phyloP scores from a whole-genome alignment of 257 asterid genomes.

The Gentiana dahurica region DNA sequence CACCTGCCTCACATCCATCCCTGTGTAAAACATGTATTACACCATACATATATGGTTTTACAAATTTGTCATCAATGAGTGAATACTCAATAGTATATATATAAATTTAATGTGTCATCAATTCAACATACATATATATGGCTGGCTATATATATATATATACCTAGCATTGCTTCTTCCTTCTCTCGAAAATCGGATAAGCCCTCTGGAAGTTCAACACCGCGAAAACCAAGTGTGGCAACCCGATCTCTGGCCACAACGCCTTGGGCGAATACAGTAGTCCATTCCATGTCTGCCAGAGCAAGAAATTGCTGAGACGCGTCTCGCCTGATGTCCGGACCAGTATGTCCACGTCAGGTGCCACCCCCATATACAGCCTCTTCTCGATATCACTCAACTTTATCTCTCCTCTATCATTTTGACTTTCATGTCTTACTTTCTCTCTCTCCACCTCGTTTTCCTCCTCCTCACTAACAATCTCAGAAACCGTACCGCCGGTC shows the following conservation, averaged over 20 bases:
- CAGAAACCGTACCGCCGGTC: not conserved
- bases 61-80: too few species aligned
- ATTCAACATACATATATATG: too few species aligned
- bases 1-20: too few species aligned
- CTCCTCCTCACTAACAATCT: not conserved
- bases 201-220: slow-evolving; percentile 49
- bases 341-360: slow-evolving; percentile 65
- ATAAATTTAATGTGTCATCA: too few species aligned
- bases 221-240: slow-evolving; percentile 59
- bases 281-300: slow-evolving; percentile 65
- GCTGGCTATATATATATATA: too few species aligned
- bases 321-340: slow-evolving; percentile 49
- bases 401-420: slow-evolving; percentile 7
- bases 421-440: not conserved
- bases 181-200: slow-evolving; percentile 37
- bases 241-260: slow-evolving; percentile 72
- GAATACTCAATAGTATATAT: too few species aligned
- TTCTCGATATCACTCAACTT: slow-evolving; percentile 47
- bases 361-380: slow-evolving; percentile 52
- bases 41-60: too few species aligned
- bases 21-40: too few species aligned
- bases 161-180: slow-evolving; percentile 27
- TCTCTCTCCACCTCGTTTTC: not conserved
- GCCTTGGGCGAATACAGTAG: slow-evolving; percentile 49
- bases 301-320: slow-evolving; percentile 59